Base-by-base conservation (phyloP, 768 basidiomycete genomes). In the Tricholoma sp. region DNA sequence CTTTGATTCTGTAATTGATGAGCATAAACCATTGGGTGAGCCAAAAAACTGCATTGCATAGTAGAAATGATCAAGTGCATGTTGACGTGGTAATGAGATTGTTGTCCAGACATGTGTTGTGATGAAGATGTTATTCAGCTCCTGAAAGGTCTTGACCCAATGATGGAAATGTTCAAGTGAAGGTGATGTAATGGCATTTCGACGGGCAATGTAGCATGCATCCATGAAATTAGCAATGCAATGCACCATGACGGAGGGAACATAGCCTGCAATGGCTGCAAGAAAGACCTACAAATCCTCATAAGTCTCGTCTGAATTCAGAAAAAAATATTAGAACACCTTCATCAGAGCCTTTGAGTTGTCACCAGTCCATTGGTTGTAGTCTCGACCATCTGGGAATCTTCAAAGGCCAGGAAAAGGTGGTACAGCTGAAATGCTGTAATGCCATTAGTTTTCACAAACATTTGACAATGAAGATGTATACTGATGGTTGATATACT, bases 401-500 rank as follows among this genome's bases (percentile, higher is more conserved):
- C 0, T 60, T 11, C 61, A 58, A 29, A 69, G 61, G 12, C 65
- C 65, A 32, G 65, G 51, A 55, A 65, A 67, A 9, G 59, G 24
- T 4, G 66, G 67, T 15, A 63, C 66, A 5, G 57, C 58, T 3
- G 65, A 59, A 15, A 70, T 66, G 4, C 65, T 66, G 36, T 42
- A n/a, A 34, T 28, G 24, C 39, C 17, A 41, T 52, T 17, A 29
- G 20, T n/a, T 59, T 31, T 9, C 31, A 49, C 10, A n/a, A 49
- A 58, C 20, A 47, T 48, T 53, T 37, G 37, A 28, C 31, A 53
- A 17, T n/a, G 12, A 20, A 48, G 39, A 18, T 28, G 65, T 67
- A 37, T 57, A 74, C 75, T 67, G 64, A 1, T 52, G 66, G 54
- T 76, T 72, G 58, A 75, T 75, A 51, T 76, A 73, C 50, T 69